These are phyloP conservation scores for Verticillium klebahnii DNA, from an alignment of 2,329 filamentous ascomycete species.

Conservation along the genomic window DNA sequence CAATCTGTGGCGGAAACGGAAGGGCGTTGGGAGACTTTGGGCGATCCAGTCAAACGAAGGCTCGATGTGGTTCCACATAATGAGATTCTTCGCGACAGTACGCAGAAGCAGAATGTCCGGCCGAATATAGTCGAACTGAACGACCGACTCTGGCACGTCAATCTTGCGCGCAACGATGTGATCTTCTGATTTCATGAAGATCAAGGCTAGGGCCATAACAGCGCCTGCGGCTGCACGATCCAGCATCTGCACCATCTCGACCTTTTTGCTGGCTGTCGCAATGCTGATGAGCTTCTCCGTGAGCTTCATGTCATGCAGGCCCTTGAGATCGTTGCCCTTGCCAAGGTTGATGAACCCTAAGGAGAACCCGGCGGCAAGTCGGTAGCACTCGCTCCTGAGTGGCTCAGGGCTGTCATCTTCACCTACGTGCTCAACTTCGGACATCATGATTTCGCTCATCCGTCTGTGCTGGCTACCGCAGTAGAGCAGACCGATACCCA, in stretches of 20 bases:
- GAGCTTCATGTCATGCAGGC: conserved; percentile 88
- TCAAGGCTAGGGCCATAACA: conserved; percentile 81
- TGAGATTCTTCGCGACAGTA: conserved; percentile 83
- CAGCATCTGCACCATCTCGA: conserved; percentile 86
- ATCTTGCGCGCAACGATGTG: conserved; percentile 83
- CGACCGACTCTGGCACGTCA: conserved; percentile 81
- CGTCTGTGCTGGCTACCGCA: conserved; percentile 93
- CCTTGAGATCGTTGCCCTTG: conserved; percentile 81
- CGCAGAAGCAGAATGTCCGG: conserved; percentile 89
- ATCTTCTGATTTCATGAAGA: conserved; percentile 97
- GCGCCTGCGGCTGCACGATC: conserved; percentile 93
- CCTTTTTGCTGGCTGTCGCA: conserved; percentile 83
- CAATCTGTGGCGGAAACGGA: conserved; percentile 59
- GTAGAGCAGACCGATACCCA: conserved; percentile 94
- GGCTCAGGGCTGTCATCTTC: conserved; percentile 77
- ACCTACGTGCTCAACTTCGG: conserved; percentile 87
- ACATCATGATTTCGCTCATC: conserved; percentile 99
- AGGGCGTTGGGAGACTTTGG: conserved; percentile 65
- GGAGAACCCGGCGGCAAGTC: conserved; percentile 88
- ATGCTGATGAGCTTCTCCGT: conserved; percentile 83
- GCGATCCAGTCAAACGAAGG: conserved; percentile 72
- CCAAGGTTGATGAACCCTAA: conserved; percentile 92
- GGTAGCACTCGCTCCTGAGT: conserved; percentile 90
- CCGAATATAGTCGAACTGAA: conserved; percentile 93
- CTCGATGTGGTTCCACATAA: conserved; percentile 84